phyloP scores from a whole-genome alignment of 2,329 filamentous ascomycete genomes.

The Pezicula neosporulosa region DNA sequence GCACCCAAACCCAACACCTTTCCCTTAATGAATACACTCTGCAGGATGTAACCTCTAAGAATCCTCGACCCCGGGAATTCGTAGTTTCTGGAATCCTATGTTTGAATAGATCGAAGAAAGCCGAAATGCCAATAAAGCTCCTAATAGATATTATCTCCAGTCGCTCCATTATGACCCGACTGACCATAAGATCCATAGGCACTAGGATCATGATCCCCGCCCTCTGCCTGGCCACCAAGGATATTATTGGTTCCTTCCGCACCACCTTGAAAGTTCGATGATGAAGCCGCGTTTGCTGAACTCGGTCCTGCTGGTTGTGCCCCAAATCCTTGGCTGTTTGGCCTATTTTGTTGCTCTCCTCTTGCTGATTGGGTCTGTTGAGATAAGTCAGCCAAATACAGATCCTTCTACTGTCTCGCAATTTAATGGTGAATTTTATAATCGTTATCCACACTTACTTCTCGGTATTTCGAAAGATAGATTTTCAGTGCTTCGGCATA shows the following conservation, averaged over 20 bases:
- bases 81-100: no score
- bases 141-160: constrained; percentile 25
- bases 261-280: constrained; percentile 23
- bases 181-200: constrained; percentile 41
- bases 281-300: constrained; percentile 24
- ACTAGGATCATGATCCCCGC: constrained; percentile 28
- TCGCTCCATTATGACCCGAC: constrained; percentile 54
- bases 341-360: constrained; percentile 48
- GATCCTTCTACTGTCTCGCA: constrained; percentile 1
- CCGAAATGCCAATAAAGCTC: neutral
- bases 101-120: no score
- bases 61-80: neutral
- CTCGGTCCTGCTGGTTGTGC: constrained; percentile 36
- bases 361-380: constrained; percentile 73
- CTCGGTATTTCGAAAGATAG: constrained; percentile 94
- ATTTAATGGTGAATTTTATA: constrained; percentile 1
- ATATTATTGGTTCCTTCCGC: constrained; percentile 30
- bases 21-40: constrained; percentile 25
- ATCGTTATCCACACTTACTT: constrained; percentile 60
- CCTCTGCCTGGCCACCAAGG: constrained; percentile 27
- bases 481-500: constrained; percentile 98
- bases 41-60: constrained; percentile 14
- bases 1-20: constrained; percentile 12
- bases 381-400: constrained; percentile 21
- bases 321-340: constrained; percentile 51